Percentiles rank a stretch among this genome's conserved stretches.
phyloP scores from a whole-genome alignment of 805 yeast genomes.

The Kazachstania kunashirensis region DNA sequence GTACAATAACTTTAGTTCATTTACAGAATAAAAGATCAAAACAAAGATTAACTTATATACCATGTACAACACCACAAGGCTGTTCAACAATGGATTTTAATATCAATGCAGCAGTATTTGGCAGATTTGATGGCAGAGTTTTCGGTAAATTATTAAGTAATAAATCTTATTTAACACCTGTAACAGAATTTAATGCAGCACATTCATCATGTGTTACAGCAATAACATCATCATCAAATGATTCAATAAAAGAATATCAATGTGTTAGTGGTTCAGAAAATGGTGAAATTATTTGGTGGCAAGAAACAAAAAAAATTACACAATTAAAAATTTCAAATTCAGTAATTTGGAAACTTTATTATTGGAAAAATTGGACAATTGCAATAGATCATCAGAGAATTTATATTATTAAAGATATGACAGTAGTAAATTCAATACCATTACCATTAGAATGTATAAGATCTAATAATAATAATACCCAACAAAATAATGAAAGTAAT shows the following conservation, averaged over 20 bases:
- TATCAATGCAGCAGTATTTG: constrained; percentile 28
- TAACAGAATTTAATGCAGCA: constrained; percentile 22
- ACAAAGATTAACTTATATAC: constrained; percentile 27
- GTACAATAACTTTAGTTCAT: constrained; percentile 27
- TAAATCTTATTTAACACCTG: constrained; percentile 28
- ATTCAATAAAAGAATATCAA: constrained; percentile 15
- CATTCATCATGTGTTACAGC: constrained; percentile 28
- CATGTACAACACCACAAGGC: constrained; percentile 31
- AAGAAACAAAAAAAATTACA: constrained; percentile 18
- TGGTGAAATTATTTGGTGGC: constrained; percentile 30
- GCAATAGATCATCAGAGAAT: constrained; percentile 18
- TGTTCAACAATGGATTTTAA: constrained; percentile 30
- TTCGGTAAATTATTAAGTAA: constrained; percentile 28
- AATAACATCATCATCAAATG: constrained; percentile 19
- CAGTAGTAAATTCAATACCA: constrained; percentile 10
- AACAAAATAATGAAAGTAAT: background rate
- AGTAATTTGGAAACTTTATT: constrained; percentile 15
- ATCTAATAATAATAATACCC: background rate
- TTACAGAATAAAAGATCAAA: constrained; percentile 20
- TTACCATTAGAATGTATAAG: constrained; percentile 8
- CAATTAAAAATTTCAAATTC: constrained; percentile 14
- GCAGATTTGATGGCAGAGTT: constrained; percentile 30
- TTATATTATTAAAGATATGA: constrained; percentile 20
- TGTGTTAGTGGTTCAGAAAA: constrained; percentile 28
- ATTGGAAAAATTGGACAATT: constrained; percentile 19